Evolutionary conservation across 2,329 filamentous ascomycete species (phyloP).

Genomic region (Penicillium thymicola): DNA sequence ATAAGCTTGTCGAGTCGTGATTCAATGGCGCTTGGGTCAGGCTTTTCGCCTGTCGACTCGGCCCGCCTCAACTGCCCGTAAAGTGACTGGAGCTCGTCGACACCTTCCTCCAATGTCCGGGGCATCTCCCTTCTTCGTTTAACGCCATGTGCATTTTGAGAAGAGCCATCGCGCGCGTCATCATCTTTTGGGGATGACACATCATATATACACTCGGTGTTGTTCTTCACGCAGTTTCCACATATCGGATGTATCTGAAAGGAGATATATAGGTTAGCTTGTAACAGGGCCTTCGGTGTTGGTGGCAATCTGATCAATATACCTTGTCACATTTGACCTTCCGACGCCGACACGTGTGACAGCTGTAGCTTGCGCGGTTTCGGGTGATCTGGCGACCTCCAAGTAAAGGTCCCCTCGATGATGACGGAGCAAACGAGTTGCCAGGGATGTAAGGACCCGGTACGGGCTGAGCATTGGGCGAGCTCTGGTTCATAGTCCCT

Average conservation of each 20-base stretch:
- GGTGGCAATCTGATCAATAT: neutral
- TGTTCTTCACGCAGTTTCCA: slow-evolving; percentile 45
- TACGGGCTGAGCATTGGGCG: slow-evolving; percentile 4
- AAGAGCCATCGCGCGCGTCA: slow-evolving; percentile 8
- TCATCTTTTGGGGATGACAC: slow-evolving; percentile 28
- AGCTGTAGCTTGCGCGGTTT: slow-evolving; percentile 48
- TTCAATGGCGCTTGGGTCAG: slow-evolving; percentile 40
- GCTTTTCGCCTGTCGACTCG: slow-evolving; percentile 24
- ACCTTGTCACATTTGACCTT: slow-evolving; percentile 50
- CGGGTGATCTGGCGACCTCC: slow-evolving; percentile 46
- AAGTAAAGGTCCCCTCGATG: slow-evolving; percentile 19
- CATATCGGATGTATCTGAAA: slow-evolving; percentile 44
- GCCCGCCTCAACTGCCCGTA: slow-evolving; percentile 29
- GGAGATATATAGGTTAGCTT: neutral
- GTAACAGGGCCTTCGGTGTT: neutral
- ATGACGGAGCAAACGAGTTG: slow-evolving; percentile 1
- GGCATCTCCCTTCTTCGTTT: slow-evolving; percentile 37
- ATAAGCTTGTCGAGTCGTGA: slow-evolving; percentile 44
- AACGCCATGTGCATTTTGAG: slow-evolving; percentile 27
- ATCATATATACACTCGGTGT: slow-evolving; percentile 44
- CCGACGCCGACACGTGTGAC: slow-evolving; percentile 45
- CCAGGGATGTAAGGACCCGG: slow-evolving; percentile 5
- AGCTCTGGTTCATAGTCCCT: slow-evolving; percentile 17
- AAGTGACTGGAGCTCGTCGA: slow-evolving; percentile 34
- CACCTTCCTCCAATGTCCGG: slow-evolving; percentile 28